Evolutionary conservation across 192 early-diverging fungal species (phyloP).

Genomic region (Backusella sp.): DNA sequence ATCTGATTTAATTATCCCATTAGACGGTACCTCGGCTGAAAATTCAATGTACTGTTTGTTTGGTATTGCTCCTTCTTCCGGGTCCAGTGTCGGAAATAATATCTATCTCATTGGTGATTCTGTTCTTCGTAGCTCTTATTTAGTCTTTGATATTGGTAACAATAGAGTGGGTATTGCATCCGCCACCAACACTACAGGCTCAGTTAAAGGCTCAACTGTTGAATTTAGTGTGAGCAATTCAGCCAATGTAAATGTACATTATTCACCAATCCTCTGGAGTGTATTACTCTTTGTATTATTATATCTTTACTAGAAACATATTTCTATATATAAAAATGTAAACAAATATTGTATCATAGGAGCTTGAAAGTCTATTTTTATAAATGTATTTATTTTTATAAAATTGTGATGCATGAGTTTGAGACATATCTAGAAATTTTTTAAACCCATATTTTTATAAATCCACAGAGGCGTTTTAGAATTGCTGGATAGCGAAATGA

Average conservation of each 20-base stretch:
- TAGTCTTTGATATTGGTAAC: conserved; percentile 23
- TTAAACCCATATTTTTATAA: background rate
- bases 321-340: background rate
- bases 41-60: conserved; percentile 3
- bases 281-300: background rate
- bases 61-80: conserved; percentile 17
- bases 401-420: background rate
- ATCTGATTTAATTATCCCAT: background rate
- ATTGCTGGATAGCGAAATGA: too few species aligned
- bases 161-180: conserved; percentile 20
- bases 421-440: background rate
- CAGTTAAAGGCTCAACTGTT: background rate
- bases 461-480: background rate
- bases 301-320: background rate
- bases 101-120: conserved; percentile 27
- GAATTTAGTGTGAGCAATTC: background rate
- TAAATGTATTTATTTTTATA: background rate
- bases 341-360: background rate
- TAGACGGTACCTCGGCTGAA: background rate
- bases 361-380: conserved; percentile 1
- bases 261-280: background rate
- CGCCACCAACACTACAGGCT: background rate
- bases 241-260: background rate
- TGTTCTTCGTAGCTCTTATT: conserved; percentile 20
- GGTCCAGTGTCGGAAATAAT: background rate